Evolutionary conservation across 352 stramenopile species (phyloP), one percentile per base, ranked within the genome.

Genomic region (Phytophthora nicotianae): DNA sequence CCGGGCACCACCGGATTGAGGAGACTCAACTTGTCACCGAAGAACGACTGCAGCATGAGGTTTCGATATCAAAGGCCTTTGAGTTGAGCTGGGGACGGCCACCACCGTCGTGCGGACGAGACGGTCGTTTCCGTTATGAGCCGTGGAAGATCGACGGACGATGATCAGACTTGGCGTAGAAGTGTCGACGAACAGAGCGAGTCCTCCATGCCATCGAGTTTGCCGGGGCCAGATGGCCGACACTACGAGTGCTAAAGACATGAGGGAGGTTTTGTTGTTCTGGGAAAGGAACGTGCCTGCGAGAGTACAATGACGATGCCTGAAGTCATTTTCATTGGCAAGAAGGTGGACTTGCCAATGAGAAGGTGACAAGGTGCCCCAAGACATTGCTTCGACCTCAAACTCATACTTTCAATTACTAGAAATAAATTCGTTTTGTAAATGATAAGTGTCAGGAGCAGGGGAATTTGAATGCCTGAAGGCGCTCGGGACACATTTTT

Each of bases 11-110:
- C 65, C n/a, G 50, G 54, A 52, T 50, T 40, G 13, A 66, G 10
- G 13, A 33, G 29, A 42, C 40, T 49, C 8, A 66, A 23, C 50
- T 62, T 63, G 45, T 69, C 53, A 32, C 33, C 32, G 43, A 73
- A 59, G 24, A 65, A 57, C n/a, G 58, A 67, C 33, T 67, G 64
- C 33, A 70, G 21, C 62, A 70, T 70, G 27, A 16, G 33, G 6
- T 17, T 4, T 40, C 6, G 20, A 48, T 23, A 58, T 20, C 40
- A 24, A 17, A 27, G 19, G 56, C 33, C 51, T 29, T 29, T 29
- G 24, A 3, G 24, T 29, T 29, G 24, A 29, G 24, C 37, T 50
- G 19, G 45, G 23, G 8, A 51, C 26, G 40, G 19, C 14, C 48
- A n/a, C 20, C 10, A 35, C 24, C 21, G 54, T 50, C 16, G 45